Percentiles rank a stretch among this genome's conserved stretches.
Conservation (phyloP, 2,329 filamentous ascomycete species). For the Xylaria multiplex region DNA sequence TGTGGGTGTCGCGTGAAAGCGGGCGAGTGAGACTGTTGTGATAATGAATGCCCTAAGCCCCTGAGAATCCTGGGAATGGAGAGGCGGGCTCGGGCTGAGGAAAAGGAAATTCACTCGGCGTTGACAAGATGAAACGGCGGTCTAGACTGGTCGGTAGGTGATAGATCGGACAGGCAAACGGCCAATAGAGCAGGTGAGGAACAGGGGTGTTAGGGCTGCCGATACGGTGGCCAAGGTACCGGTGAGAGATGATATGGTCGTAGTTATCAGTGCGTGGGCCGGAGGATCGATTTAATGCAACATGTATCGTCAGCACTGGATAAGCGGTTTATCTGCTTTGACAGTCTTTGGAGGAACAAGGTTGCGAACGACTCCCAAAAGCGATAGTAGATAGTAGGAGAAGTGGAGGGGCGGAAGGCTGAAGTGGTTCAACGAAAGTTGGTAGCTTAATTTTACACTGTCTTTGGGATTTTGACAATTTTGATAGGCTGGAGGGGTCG, state of each 20-base stretch:
- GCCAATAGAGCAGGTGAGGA: constrained; percentile 19
- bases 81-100: constrained; percentile 7
- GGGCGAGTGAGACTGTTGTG: not conserved
- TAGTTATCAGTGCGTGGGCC: constrained; percentile 3
- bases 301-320: constrained; percentile 1
- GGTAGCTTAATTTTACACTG: not conserved
- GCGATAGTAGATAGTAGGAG: constrained; percentile 4
- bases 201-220: constrained; percentile 5
- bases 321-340: not conserved
- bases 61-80: not conserved
- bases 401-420: constrained; percentile 31
- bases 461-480: not conserved
- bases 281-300: constrained; percentile 2
- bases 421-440: constrained; percentile 11
- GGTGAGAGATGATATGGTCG: not conserved
- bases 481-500: constrained; percentile 18
- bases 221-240: constrained; percentile 1
- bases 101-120: not conserved
- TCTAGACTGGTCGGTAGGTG: constrained; percentile 23
- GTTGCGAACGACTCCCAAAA: constrained; percentile 7
- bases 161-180: constrained; percentile 20
- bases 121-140: constrained; percentile 7
- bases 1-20: constrained; percentile 35
- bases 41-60: not conserved
- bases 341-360: not conserved